Evolutionary conservation across 768 basidiomycete genomes (phyloP), one percentile per base, ranked within the genome.

Genomic region (Steccherinum ochraceum): DNA sequence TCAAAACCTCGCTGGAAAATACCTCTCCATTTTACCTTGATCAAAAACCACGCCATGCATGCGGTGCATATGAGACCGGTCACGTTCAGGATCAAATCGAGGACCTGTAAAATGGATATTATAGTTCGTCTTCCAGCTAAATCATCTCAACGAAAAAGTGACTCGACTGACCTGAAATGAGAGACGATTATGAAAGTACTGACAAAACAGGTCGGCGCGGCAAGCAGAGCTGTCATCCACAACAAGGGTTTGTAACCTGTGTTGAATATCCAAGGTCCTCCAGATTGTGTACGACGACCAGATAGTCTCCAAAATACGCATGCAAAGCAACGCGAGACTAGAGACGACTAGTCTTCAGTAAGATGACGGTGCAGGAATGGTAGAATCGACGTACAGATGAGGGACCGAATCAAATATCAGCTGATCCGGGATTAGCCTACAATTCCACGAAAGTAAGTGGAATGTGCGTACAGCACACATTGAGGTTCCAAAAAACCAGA

Each of bases 401-500:
- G 81, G 77, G 2, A 79, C 71, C 1, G 79, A 81, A 50, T 78
- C 74, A 30, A 69, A 69, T n/a, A 74, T 53, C 50, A 81, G 71
- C 66, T 67, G 40, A 35, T 18, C n/a, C n/a, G n/a, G n/a, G n/a
- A n/a, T n/a, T n/a, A n/a, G n/a, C n/a, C n/a, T n/a, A n/a, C n/a
- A n/a, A n/a, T n/a, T n/a, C n/a, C n/a, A n/a, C n/a, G n/a, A n/a
- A n/a, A n/a, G n/a, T n/a, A n/a, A n/a, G n/a, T n/a, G n/a, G n/a
- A n/a, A n/a, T n/a, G n/a, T n/a, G 45, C 62, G 20, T 50, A 65
- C 56, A 2, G 74, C 76, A 24, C 74, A 61, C 18, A 75, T 54
- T n/a, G 77, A 75, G 24, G 80, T 70, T 0, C 65, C 69, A 21
- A 81, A 66, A 4, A 82, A 67, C 78, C 78, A 82, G 58, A 80